phyloP scores from a whole-genome alignment of 192 early-diverging fungal genomes.

The Phycomyces blakesleeanus region DNA sequence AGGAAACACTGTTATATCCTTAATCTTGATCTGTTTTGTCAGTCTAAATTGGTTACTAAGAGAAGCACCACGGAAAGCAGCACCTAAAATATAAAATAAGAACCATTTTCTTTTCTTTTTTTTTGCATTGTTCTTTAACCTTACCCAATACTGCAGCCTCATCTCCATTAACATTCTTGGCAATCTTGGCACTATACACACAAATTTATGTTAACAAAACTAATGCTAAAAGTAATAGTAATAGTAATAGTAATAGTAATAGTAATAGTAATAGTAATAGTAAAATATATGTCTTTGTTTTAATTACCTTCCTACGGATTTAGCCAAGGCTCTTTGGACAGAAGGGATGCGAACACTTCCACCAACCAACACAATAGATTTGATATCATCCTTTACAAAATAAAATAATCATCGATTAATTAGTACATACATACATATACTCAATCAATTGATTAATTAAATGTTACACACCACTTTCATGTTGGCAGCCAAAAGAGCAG shows the following conservation, averaged over 20 bases:
- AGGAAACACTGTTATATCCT: slow-evolving; percentile 72
- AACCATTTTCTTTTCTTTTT: no score
- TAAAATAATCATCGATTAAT: neutral
- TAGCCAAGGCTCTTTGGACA: slow-evolving; percentile 68
- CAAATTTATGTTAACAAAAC: slow-evolving; percentile 1
- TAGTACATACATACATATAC: neutral
- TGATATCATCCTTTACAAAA: slow-evolving; percentile 67
- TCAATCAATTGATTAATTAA: no score
- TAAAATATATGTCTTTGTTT: neutral
- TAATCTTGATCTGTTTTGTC: slow-evolving; percentile 73
- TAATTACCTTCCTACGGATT: slow-evolving; percentile 65
- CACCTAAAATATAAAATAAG: slow-evolving; percentile 45
- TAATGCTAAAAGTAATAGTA: no score
- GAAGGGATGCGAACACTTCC: slow-evolving; percentile 87
- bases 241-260: no score
- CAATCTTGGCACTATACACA: slow-evolving; percentile 68
- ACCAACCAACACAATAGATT: slow-evolving; percentile 92
- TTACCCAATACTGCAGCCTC: slow-evolving; percentile 87
- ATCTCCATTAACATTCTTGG: slow-evolving; percentile 92
- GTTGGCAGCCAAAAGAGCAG: slow-evolving; percentile 64
- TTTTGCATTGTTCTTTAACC: no score
- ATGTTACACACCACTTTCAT: slow-evolving; percentile 48
- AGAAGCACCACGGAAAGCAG: slow-evolving; percentile 82
- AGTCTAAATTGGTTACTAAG: slow-evolving; percentile 85
- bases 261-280: no score